Evolutionary conservation across 2,329 filamentous ascomycete species (phyloP), one percentile per base, ranked within the genome.

Genomic region (Xylaria sp.): DNA sequence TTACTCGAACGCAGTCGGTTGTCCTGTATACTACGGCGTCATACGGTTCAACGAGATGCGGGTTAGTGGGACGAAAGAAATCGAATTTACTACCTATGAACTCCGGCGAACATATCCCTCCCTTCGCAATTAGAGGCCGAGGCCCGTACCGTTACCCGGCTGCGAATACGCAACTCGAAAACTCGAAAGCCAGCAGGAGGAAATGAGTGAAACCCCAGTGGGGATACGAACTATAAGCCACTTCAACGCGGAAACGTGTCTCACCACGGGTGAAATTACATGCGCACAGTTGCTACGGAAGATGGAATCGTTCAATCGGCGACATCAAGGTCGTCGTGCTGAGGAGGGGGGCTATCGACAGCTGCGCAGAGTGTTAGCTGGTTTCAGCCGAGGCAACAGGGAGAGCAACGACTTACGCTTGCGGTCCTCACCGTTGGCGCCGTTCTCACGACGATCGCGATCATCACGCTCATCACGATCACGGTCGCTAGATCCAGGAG

Each of bases 251-350:
- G 54, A 59, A 59, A 63, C 35, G 34, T 63, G 30, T 49, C 44
- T 59, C 16, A 11, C 47, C 55, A 60, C 60, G 18, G 39, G 50
- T 57, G 35, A 49, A 18, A 30, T 53, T 56, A 57, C 34, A 39
- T 19, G 35, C 39, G 16, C 50, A 58, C 65, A 60, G 57, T 57
- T 59, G 54, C 60, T 53, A 66, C 50, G 47, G 63, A 58, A 57
- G 58, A 50, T 63, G 66, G 67, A 30, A 68, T 66, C 67, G 69
- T 69, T 69, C 79, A 87, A 78, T 97, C 94, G 71, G 92, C 93
- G 72, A 94, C 92, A 75, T 99, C 94, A 73, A 97, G 84, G 73
- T 99, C 94, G 75, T 99, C 94, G 72, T 96, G 91, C 69, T 86
- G 88, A 65, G 90, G 87, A 64, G 90, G 85, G 67, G 91, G 89